Evolutionary conservation across 331 rosid species (phyloP).

Genomic region (Rhamnella rubrinervis): DNA sequence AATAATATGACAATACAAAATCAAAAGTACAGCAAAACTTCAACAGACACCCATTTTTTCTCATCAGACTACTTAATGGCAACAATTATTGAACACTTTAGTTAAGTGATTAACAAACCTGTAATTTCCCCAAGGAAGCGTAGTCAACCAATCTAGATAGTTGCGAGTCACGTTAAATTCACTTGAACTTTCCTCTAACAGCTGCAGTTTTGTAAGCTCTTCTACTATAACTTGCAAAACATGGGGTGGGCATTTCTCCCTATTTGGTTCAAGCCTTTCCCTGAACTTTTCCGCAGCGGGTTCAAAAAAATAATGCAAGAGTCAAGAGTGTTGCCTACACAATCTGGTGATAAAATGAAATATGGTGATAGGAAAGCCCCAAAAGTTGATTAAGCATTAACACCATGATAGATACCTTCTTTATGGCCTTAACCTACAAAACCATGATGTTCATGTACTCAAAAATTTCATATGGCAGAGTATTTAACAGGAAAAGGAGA

Average conservation of each 20-base stretch:
- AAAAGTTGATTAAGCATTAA: not conserved
- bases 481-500: no score
- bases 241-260: conserved; percentile 89
- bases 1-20: not conserved
- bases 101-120: conserved; percentile 47
- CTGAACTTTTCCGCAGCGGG: conserved; percentile 71
- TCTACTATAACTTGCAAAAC: conserved; percentile 94
- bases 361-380: conserved; percentile 10
- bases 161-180: conserved; percentile 98
- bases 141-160: conserved; percentile 98
- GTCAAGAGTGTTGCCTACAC: conserved; percentile 4
- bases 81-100: no score
- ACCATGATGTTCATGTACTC: no score
- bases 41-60: no score
- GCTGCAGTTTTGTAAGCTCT: conserved; percentile 90
- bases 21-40: not conserved
- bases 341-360: conserved; percentile 15
- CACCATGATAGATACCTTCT: no score
- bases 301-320: conserved; percentile 18
- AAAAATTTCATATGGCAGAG: no score
- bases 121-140: conserved; percentile 96
- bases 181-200: conserved; percentile 95
- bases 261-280: conserved; percentile 95
- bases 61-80: no score
- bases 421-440: no score